Base-by-base conservation (phyloP, 2,329 filamentous ascomycete species). In the Coleophoma eucalyptorum region DNA sequence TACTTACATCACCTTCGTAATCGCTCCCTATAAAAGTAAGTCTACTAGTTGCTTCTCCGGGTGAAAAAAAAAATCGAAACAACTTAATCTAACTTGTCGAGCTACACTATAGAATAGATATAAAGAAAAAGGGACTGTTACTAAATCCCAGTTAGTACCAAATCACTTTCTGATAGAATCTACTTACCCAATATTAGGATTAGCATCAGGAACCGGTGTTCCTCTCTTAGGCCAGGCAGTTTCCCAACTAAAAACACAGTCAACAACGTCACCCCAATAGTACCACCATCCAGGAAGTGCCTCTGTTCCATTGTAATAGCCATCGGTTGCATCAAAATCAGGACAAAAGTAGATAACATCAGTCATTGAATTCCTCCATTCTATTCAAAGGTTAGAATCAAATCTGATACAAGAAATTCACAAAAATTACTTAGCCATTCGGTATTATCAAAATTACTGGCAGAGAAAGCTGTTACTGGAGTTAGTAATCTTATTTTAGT, bases 241-340 rank as follows among this genome's bases (percentile, higher is more conserved):
- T 57, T 70, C 68, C 69, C 69, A 71, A 57, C 60, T 69, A 50
- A 69, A 69, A 4, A 69, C 54, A 8, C 68, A 67, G 48, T 70
- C 67, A 15, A 70, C 46, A 1, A 62, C 56, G 47, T 55, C 56
- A 26, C 58, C 59, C 65, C 67, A 70, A 33, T 58, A 59, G 21
- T 57, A 47, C 53, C 65, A 64, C 54, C 62, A 67, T 1, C 38
- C 53, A n/a, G 10, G 10, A 35, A 10, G n/a, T n/a, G 33, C 10
- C 0, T 54, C 38, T 18, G 62, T 57, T 47, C 62, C 53, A 43
- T 55, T 58, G 49, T 69, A 69, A 54, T 70, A 70, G 44, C 61
- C 62, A 5, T 50, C 44, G 26, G 62, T 58, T 2, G 56, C 54
- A 46, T 68, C 67, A 32, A 61, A 60, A 45, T 67, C 65, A 6